A percentile compares a stretch with the other conserved stretches of the same genome.
Conservation (phyloP, 441 rosid species). For the Lepidium campestre region DNA sequence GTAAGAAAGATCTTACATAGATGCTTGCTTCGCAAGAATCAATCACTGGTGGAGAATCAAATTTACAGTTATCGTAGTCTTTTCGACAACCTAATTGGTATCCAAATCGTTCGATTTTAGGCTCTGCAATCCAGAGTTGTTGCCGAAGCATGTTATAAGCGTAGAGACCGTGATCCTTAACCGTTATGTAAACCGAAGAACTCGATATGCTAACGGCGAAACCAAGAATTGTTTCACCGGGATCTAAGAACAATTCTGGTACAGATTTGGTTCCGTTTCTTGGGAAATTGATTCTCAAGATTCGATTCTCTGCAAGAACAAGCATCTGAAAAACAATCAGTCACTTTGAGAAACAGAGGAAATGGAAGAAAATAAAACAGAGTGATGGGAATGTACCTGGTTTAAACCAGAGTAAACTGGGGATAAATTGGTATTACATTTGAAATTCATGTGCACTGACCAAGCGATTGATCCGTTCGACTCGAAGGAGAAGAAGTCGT, state of each 20-base stretch:
- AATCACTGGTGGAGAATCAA: slow-evolving; percentile 58
- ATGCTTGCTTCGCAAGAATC: slow-evolving; percentile 74
- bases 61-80: slow-evolving; percentile 50
- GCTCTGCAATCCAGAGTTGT: slow-evolving; percentile 74
- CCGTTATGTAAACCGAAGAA: slow-evolving; percentile 54
- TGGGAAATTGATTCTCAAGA: slow-evolving; percentile 41
- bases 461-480: slow-evolving; percentile 72
- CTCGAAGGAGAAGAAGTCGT: slow-evolving; percentile 57
- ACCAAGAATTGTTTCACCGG: slow-evolving; percentile 57
- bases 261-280: slow-evolving; percentile 38
- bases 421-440: slow-evolving; percentile 42
- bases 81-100: slow-evolving; percentile 67
- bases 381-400: slow-evolving; percentile 34
- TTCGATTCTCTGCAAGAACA: slow-evolving; percentile 69
- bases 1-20: slow-evolving; percentile 43
- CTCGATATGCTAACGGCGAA: slow-evolving; percentile 54
- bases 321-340: slow-evolving; percentile 48
- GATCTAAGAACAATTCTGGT: slow-evolving; percentile 52
- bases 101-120: slow-evolving; percentile 48
- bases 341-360: slow-evolving; percentile 1
- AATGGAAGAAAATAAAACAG: not conserved
- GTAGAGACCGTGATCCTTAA: slow-evolving; percentile 56
- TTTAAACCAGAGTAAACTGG: slow-evolving; percentile 58
- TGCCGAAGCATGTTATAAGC: slow-evolving; percentile 36
- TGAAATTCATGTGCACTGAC: slow-evolving; percentile 52